Base-by-base conservation (phyloP, 345 rosid genomes). In the Excoecaria agallocha region DNA sequence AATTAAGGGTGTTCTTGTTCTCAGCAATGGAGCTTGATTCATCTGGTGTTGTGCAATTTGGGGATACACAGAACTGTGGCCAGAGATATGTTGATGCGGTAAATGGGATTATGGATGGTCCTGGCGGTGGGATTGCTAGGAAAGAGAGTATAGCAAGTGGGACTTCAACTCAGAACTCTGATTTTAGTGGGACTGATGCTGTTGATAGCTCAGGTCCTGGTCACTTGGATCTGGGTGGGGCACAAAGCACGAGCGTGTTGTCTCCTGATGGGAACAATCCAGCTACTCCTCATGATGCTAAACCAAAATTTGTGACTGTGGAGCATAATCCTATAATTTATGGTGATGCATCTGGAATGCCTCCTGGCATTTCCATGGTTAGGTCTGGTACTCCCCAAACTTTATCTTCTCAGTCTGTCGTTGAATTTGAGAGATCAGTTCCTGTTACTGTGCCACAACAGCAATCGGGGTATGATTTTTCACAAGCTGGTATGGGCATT, bases 41-140 rank as follows among this genome's bases (percentile, higher is more conserved):
- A 64, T 77, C 88, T 37, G 83, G 89, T 55, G 54, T 76, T 70
- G 72, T 81, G 60, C 90, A 87, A 50, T 85, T 81, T 74, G 89
- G 82, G 54, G 90, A 91, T 74, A 67, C 82, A 74, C 80, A 82
- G 68, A 88, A 86, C 52, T 70, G 79, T 75, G 93, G 89, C 68
- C 91, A 85, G 71, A 80, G 80, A 76, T 91, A 89, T 80, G 84
- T 89, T 79, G 96, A 89, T 70, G 93, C 96, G 1, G 89, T 91
- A 70, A 91, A 91, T 72, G 88, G 88, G 73, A 66, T 87, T 55
- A 48, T 37, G 48, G 87, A 86, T 48, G 87, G 82, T 66, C 71
- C 55, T 75, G 54, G 39, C 3, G 9, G 79, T 72, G 77, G 80
- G 39, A 80, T 87, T 46, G 68, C 68, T 7, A 83, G 91, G 85